A percentile compares a stretch with the other conserved stretches of the same genome.
Evolutionary conservation across 2,329 filamentous ascomycete species (phyloP).

Genomic region (Aureobasidium sp.): DNA sequence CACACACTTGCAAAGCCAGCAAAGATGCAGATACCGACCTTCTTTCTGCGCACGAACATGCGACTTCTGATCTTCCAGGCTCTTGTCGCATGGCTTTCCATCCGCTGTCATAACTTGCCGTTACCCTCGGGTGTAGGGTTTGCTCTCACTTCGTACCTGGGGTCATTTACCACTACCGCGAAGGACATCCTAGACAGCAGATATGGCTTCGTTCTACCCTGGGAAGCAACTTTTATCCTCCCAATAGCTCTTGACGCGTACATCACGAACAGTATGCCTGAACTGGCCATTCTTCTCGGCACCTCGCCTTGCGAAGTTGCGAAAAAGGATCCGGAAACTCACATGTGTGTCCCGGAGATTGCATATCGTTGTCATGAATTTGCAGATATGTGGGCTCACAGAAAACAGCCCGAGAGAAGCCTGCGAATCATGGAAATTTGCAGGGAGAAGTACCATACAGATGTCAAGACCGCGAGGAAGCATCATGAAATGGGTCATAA

Average conservation of each 20-base stretch:
- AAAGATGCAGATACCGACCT: neutral
- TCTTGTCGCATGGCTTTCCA: neutral
- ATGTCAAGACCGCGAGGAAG: neutral
- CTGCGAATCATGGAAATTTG: neutral
- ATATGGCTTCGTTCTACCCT: neutral
- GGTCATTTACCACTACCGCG: neutral
- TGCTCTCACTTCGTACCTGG: neutral
- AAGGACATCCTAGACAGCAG: neutral
- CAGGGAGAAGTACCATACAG: neutral
- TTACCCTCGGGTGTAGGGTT: neutral
- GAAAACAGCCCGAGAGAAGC: neutral
- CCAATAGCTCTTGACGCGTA: neutral
- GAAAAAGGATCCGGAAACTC: neutral
- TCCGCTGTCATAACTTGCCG: neutral
- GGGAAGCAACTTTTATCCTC: neutral
- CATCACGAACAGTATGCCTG: neutral
- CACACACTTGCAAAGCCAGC: neutral
- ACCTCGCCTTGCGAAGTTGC: neutral
- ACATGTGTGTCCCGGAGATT: neutral
- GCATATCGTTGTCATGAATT: neutral
- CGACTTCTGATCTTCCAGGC: conserved; percentile 1
- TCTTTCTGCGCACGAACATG: neutral
- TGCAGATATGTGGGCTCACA: neutral
- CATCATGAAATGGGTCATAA: neutral
- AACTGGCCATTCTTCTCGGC: neutral